A percentile compares a stretch with the other conserved stretches of the same genome.
These are phyloP conservation scores for Candida buenavistaensis DNA, from an alignment of 1,139 yeast species.

Conservation along the genomic window DNA sequence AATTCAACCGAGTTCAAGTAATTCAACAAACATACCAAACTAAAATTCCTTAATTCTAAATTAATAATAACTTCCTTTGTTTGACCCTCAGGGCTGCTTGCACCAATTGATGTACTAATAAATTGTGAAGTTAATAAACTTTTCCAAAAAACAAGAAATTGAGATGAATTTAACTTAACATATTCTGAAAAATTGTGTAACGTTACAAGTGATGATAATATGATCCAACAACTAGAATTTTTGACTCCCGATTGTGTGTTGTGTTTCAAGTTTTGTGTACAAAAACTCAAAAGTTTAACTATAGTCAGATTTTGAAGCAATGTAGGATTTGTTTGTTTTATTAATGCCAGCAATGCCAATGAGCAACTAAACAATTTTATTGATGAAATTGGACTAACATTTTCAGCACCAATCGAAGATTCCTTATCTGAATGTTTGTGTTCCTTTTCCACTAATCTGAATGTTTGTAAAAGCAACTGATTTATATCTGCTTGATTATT, in stretches of 20 bases:
- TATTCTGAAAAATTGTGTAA: constrained; percentile 60
- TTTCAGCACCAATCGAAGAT: constrained; percentile 19
- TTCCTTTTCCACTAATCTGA: constrained; percentile 35
- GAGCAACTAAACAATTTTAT: constrained; percentile 35
- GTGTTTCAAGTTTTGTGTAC: constrained; percentile 49
- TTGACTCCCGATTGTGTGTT: constrained; percentile 23
- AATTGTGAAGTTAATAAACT: constrained; percentile 63
- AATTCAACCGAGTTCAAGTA: constrained; percentile 40
- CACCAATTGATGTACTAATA: constrained; percentile 28
- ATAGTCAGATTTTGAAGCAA: constrained; percentile 43
- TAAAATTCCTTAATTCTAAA: constrained; percentile 38
- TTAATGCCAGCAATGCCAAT: constrained; percentile 37
- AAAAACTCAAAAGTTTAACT: constrained; percentile 45
- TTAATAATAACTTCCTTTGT: constrained; percentile 36
- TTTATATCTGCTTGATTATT: constrained; percentile 39
- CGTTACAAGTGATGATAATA: constrained; percentile 75
- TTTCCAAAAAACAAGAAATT: constrained; percentile 78
- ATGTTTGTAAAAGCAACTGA: constrained; percentile 33
- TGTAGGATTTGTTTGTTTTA: constrained; percentile 38
- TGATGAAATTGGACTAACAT: constrained; percentile 22
- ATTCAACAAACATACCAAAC: constrained; percentile 43
- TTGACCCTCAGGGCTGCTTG: constrained; percentile 22
- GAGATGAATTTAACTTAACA: constrained; percentile 71
- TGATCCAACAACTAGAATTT: constrained; percentile 60
- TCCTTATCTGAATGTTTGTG: constrained; percentile 23